These are phyloP conservation scores for Cyclotella atomus DNA, from an alignment of 108 stramenopile genomes.

Conservation along the genomic window DNA sequence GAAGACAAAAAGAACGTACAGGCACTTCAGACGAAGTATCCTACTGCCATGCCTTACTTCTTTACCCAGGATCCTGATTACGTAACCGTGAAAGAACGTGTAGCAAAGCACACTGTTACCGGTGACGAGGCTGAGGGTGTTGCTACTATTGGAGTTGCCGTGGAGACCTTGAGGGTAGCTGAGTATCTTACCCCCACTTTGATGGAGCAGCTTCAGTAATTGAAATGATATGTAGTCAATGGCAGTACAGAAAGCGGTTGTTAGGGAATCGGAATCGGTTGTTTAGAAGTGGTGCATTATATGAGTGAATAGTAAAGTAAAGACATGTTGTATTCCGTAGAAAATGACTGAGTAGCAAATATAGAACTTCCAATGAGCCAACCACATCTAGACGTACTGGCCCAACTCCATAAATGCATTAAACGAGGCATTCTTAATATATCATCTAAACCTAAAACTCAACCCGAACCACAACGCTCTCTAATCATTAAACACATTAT, in stretches of 20 bases:
- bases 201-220: conserved; percentile 64
- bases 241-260: no score
- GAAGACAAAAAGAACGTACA: conserved; percentile 68
- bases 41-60: conserved; percentile 96
- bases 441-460: neutral
- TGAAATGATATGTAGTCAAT: no score
- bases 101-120: conserved; percentile 69
- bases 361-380: no score
- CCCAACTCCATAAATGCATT: no score
- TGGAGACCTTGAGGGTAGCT: conserved; percentile 86
- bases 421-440: no score
- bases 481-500: conserved; percentile 29
- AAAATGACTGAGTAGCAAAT: no score
- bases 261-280: no score
- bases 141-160: conserved; percentile 91
- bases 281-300: no score
- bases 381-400: no score
- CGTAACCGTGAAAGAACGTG: conserved; percentile 93
- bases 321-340: no score
- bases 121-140: conserved; percentile 82
- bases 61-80: conserved; percentile 95
- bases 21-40: no score
- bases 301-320: no score
- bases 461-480: neutral
- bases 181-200: conserved; percentile 86